Conservation (phyloP, 106 monocot genomes). For the Acorus gramineus region DNA sequence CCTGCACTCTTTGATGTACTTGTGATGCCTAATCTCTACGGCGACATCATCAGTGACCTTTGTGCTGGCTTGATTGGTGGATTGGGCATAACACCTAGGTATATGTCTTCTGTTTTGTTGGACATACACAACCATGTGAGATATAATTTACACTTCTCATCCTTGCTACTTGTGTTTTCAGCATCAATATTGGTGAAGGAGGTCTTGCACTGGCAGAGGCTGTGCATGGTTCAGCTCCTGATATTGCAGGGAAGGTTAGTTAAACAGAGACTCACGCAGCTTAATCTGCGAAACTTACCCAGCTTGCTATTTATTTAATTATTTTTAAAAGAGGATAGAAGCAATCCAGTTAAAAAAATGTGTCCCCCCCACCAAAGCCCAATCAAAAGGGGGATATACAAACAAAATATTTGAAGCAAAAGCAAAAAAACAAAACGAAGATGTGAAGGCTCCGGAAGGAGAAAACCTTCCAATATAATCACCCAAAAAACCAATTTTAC, state of each 20-base stretch:
- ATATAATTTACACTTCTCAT: neutral
- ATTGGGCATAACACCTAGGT: conserved; percentile 92
- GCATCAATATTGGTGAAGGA: conserved; percentile 93
- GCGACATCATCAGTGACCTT: conserved; percentile 97
- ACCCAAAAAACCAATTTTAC: no score
- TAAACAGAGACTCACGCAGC: neutral
- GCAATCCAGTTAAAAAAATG: no score
- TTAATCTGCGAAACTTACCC: no score
- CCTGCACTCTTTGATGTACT: conserved; percentile 85
- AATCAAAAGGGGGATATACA: no score
- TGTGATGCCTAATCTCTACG: conserved; percentile 96
- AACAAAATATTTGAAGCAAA: no score
- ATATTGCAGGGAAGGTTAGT: conserved; percentile 88
- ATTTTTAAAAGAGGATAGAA: no score
- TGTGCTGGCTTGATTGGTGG: conserved; percentile 97
- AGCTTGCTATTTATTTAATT: neutral
- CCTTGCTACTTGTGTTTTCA: conserved; percentile 12
- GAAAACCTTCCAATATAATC: no score
- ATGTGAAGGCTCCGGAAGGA: no score
- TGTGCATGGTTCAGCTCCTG: conserved; percentile 96
- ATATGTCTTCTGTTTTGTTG: no score
- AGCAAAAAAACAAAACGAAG: no score
- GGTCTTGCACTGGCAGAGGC: conserved; percentile 89
- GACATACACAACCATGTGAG: no score
- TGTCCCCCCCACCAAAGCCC: no score